Conservation (phyloP, 257 asterid species). For the Solanum clarkiae region DNA sequence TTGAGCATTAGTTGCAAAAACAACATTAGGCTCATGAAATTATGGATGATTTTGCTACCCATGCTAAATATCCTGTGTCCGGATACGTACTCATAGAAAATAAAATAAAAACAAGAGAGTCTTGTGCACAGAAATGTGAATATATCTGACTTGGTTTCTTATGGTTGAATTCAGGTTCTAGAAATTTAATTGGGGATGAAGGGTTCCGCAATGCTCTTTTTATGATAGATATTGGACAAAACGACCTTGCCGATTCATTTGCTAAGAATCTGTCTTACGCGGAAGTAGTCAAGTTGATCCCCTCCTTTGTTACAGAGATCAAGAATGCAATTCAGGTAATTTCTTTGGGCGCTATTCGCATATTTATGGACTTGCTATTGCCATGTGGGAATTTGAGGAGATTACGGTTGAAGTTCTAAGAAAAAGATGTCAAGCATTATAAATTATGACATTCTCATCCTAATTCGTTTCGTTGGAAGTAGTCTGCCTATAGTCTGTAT, state of each 20-base stretch:
- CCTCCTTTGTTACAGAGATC: slow-evolving; percentile 56
- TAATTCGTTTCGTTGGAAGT: background rate
- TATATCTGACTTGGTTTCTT: background rate
- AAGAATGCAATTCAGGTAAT: slow-evolving; percentile 47
- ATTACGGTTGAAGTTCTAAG: background rate
- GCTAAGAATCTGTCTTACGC: slow-evolving; percentile 44
- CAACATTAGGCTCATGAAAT: too few relatives aligned
- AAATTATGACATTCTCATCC: background rate
- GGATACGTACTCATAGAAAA: too few relatives aligned
- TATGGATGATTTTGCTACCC: background rate
- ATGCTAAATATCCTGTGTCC: too few relatives aligned
- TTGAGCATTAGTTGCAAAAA: background rate
- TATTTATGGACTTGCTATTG: background rate
- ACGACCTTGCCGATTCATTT: slow-evolving; percentile 68
- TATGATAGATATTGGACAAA: slow-evolving; percentile 87
- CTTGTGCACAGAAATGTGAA: background rate
- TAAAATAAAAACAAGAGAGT: background rate
- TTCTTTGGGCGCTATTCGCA: background rate
- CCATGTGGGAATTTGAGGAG: background rate
- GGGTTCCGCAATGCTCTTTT: slow-evolving; percentile 55
- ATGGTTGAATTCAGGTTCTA: slow-evolving; percentile 29
- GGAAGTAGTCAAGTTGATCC: slow-evolving; percentile 52
- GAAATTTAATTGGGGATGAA: slow-evolving; percentile 22
- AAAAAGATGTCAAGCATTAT: background rate
- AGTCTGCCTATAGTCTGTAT: background rate